Evolutionary conservation across 1,139 yeast species (phyloP).

Genomic region (Debaryomyces nepalensis): DNA sequence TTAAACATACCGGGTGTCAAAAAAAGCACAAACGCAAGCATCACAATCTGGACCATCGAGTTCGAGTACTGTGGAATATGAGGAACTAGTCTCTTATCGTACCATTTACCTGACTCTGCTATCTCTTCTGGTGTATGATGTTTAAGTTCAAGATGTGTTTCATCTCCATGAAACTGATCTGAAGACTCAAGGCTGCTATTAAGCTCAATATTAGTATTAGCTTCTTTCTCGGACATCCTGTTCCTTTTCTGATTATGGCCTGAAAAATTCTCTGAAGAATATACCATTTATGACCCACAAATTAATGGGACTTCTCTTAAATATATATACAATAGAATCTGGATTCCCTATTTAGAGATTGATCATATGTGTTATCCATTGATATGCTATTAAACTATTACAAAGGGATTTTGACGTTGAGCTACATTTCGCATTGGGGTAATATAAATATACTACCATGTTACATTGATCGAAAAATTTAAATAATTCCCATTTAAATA

Average conservation of each 20-base stretch:
- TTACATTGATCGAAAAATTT: conserved; percentile 1
- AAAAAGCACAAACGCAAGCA: conserved; percentile 55
- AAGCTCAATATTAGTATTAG: conserved; percentile 12
- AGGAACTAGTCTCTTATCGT: conserved; percentile 35
- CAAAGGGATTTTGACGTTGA: conserved; percentile 3
- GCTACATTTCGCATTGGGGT: conserved; percentile 11
- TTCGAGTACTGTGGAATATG: conserved; percentile 46
- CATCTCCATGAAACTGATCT: conserved; percentile 7
- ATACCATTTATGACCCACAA: not conserved
- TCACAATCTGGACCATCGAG: conserved; percentile 49
- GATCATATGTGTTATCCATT: conserved; percentile 3
- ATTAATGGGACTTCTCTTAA: not conserved
- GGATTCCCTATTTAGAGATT: not conserved
- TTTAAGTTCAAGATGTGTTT: conserved; percentile 30
- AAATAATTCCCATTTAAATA: conserved; percentile 6
- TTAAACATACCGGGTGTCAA: conserved; percentile 64
- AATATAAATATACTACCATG: conserved; percentile 10
- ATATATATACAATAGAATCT: conserved; percentile 4
- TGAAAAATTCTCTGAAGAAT: not conserved
- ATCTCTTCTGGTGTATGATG: conserved; percentile 35
- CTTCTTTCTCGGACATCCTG: conserved; percentile 9
- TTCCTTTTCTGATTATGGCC: not conserved
- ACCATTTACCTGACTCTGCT: conserved; percentile 44
- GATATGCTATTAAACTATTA: not conserved
- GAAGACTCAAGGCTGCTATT: conserved; percentile 14